phyloP scores from a whole-genome alignment of 345 rosid genomes.

The Eucalyptus curtisii region DNA sequence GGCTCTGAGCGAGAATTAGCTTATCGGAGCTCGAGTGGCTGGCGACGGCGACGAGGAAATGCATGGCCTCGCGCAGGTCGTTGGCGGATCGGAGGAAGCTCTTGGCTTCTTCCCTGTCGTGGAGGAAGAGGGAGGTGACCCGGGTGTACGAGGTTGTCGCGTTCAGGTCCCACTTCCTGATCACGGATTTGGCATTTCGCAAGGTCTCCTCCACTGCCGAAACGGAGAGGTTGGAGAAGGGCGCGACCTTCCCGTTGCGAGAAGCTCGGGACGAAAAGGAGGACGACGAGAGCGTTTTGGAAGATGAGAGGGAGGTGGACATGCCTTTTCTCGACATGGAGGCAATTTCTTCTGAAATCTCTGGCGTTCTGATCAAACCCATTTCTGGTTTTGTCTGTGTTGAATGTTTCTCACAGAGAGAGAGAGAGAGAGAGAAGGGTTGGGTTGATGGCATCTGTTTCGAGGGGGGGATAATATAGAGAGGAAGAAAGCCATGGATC shows the following conservation, averaged over 20 bases:
- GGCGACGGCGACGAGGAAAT: constrained; percentile 28
- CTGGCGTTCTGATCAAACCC: background rate
- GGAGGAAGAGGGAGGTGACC: constrained; percentile 19
- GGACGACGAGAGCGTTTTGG: background rate
- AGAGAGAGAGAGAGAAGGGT: background rate
- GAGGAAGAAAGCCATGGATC: background rate
- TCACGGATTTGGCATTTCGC: constrained; percentile 28
- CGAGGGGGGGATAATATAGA: background rate
- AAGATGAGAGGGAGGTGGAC: background rate
- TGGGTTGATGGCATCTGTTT: background rate
- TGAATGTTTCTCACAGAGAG: background rate
- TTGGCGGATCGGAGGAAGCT: constrained; percentile 25
- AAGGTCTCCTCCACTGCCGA: constrained; percentile 34
- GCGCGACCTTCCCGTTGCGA: background rate
- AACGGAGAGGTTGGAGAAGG: background rate
- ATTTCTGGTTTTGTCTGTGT: background rate
- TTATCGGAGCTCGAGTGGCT: constrained; percentile 17
- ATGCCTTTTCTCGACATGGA: background rate
- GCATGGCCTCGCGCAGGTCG: constrained; percentile 47
- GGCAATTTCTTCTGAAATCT: background rate
- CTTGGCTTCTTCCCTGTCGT: constrained; percentile 34
- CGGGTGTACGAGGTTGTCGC: constrained; percentile 13
- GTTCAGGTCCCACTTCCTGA: constrained; percentile 45
- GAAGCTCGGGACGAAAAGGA: background rate
- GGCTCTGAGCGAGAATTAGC: constrained; percentile 34